Evolutionary conservation across 1,139 yeast species (phyloP), one percentile per base, ranked within the genome.

Genomic region (Taiozyma sp.): DNA sequence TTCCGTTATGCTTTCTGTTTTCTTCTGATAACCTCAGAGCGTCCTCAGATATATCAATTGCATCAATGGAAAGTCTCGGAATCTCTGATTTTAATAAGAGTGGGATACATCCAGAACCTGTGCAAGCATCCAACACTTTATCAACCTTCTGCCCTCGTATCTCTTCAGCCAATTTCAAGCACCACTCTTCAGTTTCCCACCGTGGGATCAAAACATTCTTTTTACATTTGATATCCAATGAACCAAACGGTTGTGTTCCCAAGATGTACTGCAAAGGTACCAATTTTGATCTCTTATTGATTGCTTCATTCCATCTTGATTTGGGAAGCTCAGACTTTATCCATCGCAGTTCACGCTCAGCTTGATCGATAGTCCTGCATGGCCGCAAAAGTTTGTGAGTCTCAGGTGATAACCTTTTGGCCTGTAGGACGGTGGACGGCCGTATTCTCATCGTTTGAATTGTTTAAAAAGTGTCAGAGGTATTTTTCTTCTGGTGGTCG

Each of bases 181-280:
- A 74, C 98, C 98, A 92, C 61, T 90, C 97, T 64, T 93, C 98
- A 0, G 99, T 93, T 64, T 93, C 99, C 87, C 96, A 84, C 48
- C 99, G 70, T 0, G 99, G 99, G 44, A 93, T 91, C 54, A 93
- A 70, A 2, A 90, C 97, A 0, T 83, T 83, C 1, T 73, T 73
- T 28, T 68, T 62, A 62, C 97, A 89, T 34, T 62, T 57, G 4
- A 93, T 74, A 23, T 79, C 80, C 47, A 92, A 65, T 2, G 65
- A 63, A 0, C 96, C 96, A 71, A 93, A 93, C 1, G 98, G 98
- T 69, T 92, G 98, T 1, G 83, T 70, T 1, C 92, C 91, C 24
- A 93, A 70, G 9, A 93, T 79, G 65, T 93, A 91, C 66, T 93
- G 97, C 39, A 92, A 67, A 0, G 97, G 97, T 22, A 76, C 80